Evolutionary conservation across 768 basidiomycete species (phyloP), one percentile per base, ranked within the genome.

Genomic region (Suillus discolor): DNA sequence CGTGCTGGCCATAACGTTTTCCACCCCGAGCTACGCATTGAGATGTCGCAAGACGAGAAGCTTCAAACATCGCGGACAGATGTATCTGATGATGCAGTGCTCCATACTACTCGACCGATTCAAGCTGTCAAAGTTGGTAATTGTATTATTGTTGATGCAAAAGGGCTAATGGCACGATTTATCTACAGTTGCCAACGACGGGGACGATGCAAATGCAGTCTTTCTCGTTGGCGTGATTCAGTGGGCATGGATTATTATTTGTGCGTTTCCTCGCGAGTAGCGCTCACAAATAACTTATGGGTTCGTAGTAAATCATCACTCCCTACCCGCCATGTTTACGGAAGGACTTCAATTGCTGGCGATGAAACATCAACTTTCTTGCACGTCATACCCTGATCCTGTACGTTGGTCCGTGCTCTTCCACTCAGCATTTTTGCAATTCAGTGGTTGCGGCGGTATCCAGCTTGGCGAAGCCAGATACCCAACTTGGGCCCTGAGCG

Each of bases 401-500:
- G 11, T n/a, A 45, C 20, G 6, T 45, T 45, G 20, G 11, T n/a
- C n/a, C 45, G 9, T 44, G 20, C 44, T 20, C 20, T 44, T 44
- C 20, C 20, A 4, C 44, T 45, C 11, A n/a, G 1, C 45, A n/a
- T 45, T 45, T 45, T n/a, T 45, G 12, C 4, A n/a, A n/a, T 11
- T 45, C 44, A 45, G 44, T n/a, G 20, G 11, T 12, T 11, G 2
- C 11, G 20, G 20, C 11, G 11, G 20, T n/a, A 45, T 45, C 11
- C 20, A 45, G n/a, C 45, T 4, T 45, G 20, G 20, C 45, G 84
- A 64, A 82, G 81, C 38, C 31, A 31, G 31, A 31, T 31, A 85
- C 44, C 62, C 77, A 75, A 65, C 79, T 84, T 39, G 66, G 68
- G 44, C 74, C 78, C 0, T 72, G 71, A 2, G 84, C 83, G 31